phyloP scores from a whole-genome alignment of 2,329 filamentous ascomycete genomes.

The Cladosporium oxysporum region DNA sequence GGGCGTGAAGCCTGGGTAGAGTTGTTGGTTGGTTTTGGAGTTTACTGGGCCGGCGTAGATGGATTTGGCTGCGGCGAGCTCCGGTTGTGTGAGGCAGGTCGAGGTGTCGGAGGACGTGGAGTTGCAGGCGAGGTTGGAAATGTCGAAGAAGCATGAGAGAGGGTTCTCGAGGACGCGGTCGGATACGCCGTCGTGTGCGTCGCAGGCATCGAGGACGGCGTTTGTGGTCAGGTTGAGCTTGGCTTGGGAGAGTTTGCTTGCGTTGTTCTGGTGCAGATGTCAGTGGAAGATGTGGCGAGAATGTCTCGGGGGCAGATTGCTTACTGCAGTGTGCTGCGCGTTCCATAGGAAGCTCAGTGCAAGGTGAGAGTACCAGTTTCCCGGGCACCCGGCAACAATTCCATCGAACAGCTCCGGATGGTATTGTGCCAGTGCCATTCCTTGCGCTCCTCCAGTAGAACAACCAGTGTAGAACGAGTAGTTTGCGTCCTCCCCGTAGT shows the following conservation, averaged over 20 bases:
- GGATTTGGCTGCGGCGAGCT: conserved; percentile 36
- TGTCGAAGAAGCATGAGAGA: conserved; percentile 40
- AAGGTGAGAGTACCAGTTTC: conserved; percentile 41
- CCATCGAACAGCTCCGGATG: conserved; percentile 48
- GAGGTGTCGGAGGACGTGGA: conserved; percentile 19
- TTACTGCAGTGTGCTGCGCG: conserved; percentile 28
- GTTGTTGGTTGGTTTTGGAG: conserved; percentile 25
- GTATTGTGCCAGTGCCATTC: conserved; percentile 41
- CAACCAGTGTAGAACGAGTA: conserved; percentile 46
- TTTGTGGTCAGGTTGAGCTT: conserved; percentile 38
- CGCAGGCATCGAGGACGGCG: conserved; percentile 42
- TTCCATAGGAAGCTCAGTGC: conserved; percentile 36
- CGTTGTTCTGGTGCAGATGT: conserved; percentile 19
- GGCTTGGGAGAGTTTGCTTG: conserved; percentile 32
- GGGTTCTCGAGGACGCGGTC: conserved; percentile 46
- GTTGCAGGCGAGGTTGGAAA: conserved; percentile 37
- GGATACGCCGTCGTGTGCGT: conserved; percentile 42
- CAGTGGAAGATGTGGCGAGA: conserved; percentile 35
- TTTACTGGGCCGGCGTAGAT: conserved; percentile 39
- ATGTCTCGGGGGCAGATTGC: conserved; percentile 12
- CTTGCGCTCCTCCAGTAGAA: conserved; percentile 47
- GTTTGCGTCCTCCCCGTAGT: conserved; percentile 37
- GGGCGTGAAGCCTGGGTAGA: conserved; percentile 46
- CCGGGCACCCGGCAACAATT: conserved; percentile 45
- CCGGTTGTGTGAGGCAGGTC: conserved; percentile 36